Evolutionary conservation across 441 rosid species (phyloP).

Genomic region (Croton setiger): DNA sequence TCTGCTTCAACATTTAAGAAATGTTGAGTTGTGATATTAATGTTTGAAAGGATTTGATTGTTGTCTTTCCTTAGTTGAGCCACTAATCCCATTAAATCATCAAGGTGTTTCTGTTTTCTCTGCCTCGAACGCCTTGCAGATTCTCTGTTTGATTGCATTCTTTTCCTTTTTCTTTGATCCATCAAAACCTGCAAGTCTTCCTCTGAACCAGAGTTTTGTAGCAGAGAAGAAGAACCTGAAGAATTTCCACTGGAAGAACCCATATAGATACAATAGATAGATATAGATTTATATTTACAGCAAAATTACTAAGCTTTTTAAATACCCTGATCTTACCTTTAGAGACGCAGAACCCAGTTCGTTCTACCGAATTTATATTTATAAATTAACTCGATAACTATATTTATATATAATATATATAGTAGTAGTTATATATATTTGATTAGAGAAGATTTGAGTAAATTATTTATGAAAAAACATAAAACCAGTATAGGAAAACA

Average conservation of each 20-base stretch:
- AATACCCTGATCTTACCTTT: conserved; percentile 11
- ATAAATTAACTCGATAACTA: background rate
- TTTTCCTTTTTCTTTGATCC: conserved; percentile 73
- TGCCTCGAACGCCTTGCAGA: conserved; percentile 88
- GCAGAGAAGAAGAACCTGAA: conserved; percentile 42
- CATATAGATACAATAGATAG: conserved; percentile 11
- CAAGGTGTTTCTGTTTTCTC: conserved; percentile 79
- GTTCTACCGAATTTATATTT: background rate
- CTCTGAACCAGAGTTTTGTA: conserved; percentile 47
- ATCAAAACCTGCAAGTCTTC: conserved; percentile 46
- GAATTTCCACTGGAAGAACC: conserved; percentile 53
- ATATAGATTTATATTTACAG: background rate
- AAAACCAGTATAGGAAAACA: conserved; percentile 91
- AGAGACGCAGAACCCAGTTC: conserved; percentile 17
- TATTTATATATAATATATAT: background rate
- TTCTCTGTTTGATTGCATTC: conserved; percentile 80
- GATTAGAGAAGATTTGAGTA: background rate
- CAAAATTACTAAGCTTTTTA: background rate
- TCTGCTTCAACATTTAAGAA: conserved; percentile 55
- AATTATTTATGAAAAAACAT: conserved; percentile 65
- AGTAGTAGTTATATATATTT: conserved; percentile 14
- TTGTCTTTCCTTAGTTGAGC: conserved; percentile 50
- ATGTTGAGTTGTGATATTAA: conserved; percentile 47
- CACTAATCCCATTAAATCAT: conserved; percentile 53
- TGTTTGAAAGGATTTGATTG: conserved; percentile 38